Evolutionary conservation across 1,284 basidiomycete genomes (phyloP), one percentile per base, ranked within the genome.

Genomic region (Puccinia hordei): DNA sequence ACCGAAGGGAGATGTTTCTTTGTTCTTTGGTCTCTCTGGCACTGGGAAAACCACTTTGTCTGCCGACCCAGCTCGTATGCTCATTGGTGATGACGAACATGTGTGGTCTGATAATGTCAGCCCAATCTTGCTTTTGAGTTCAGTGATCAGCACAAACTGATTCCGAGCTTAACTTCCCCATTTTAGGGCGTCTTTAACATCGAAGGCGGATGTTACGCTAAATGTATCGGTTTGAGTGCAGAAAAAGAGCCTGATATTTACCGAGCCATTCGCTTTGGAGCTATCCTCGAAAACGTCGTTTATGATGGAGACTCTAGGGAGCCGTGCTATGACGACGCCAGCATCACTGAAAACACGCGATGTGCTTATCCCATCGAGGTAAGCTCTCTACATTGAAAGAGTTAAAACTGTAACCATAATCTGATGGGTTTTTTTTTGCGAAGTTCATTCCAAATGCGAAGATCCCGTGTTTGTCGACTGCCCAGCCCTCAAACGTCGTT

Each of bases 121-220:
- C 46, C 6, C 9, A 13, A 66, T n/a, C 24, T 22, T 30, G 22
- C 19, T 35, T 15, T 51, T 68, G 12, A 41, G 38, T 12, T 12
- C 6, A 41, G 12, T 8, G 2, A 2, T 30, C 17, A 44, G n/a
- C n/a, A 22, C 17, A 63, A 6, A 17, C 22, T 73, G 38, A 59
- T 55, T 27, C 35, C 44, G 27, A 30, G 53, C 24, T 27, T 38
- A 19, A 46, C 3, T 51, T 71, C 17, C 46, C 30, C 12, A 63
- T 44, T 12, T 46, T 63, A 78, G 61, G 97, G 96, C 86, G 96
- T 99, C 82, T 99, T 99, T 91, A 99, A 99, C 90, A 99, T 99
- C 84, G 96, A 99, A 87, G 96, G 96, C 84, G 96, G 97, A 81
- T 99, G 96, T 88, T 99, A 99, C 87, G 96, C 96, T 87, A 99